phyloP scores from a whole-genome alignment of 2,329 filamentous ascomycete genomes.

The Scytalidium lignicola region DNA sequence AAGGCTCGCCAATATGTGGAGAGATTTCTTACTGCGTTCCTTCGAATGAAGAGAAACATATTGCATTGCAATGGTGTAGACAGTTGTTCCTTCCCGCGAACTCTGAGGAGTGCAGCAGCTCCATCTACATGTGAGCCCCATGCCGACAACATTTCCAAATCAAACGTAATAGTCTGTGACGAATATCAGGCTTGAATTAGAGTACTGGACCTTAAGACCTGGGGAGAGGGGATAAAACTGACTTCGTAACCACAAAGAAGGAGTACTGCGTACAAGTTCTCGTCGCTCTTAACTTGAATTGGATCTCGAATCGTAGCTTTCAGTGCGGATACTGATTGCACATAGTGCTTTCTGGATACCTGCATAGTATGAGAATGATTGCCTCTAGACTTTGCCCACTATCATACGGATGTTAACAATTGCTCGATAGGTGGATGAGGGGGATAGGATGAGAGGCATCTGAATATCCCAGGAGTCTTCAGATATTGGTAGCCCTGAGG shows the following conservation, averaged over 20 bases:
- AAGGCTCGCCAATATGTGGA: not conserved
- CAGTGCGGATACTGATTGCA: conserved; percentile 6
- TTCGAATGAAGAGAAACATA: conserved; percentile 14
- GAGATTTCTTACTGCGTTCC: conserved; percentile 7
- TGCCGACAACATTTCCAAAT: conserved; percentile 7
- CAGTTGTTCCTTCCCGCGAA: conserved; percentile 7
- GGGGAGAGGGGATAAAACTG: not conserved
- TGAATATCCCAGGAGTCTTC: too few species aligned
- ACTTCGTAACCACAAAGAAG: conserved; percentile 15
- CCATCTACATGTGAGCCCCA: conserved; percentile 14
- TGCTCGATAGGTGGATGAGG: too few species aligned
- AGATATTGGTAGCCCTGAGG: too few species aligned
- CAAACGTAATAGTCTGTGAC: conserved; percentile 10
- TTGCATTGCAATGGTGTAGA: conserved; percentile 6
- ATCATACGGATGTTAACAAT: too few species aligned
- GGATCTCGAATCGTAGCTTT: conserved; percentile 9
- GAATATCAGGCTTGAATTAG: not conserved
- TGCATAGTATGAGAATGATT: not conserved
- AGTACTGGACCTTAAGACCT: not conserved
- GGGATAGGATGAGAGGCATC: too few species aligned
- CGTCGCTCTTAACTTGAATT: conserved; percentile 9
- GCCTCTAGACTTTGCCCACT: conserved; percentile 4
- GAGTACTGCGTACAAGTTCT: conserved; percentile 12
- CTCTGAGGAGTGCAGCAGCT: conserved; percentile 7
- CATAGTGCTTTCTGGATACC: conserved; percentile 7